Conservation (phyloP, 176 grass and related monocot species). For the Hordeum vulgare region DNA sequence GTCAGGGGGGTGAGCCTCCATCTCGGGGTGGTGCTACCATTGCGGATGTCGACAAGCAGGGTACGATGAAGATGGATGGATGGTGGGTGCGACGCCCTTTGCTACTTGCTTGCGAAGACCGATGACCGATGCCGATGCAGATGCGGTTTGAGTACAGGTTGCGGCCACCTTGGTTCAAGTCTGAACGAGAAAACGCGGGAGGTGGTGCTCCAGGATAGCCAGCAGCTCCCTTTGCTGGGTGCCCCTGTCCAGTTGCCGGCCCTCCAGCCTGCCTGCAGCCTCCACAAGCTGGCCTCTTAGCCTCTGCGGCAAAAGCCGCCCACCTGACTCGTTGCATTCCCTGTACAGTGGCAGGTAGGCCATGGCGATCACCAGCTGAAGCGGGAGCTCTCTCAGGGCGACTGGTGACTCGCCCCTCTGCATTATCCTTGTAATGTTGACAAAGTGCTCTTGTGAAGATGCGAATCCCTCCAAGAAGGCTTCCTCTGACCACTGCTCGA, state of each 20-base stretch:
- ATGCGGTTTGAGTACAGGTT: background rate
- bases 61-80: constrained; percentile 5
- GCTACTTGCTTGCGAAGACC: constrained; percentile 16
- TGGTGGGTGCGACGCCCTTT: constrained; percentile 18
- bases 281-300: constrained; percentile 92
- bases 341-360: constrained; percentile 83
- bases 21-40: constrained; percentile 21
- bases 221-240: constrained; percentile 63
- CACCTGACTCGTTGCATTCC: constrained; percentile 59
- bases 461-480: constrained; percentile 49
- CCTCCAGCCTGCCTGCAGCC: constrained; percentile 61
- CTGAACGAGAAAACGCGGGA: constrained; percentile 54
- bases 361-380: constrained; percentile 65
- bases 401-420: constrained; percentile 57
- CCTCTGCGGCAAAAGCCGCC: constrained; percentile 68
- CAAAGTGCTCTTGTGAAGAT: constrained; percentile 56
- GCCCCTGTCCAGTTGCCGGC: constrained; percentile 40
- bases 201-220: constrained; percentile 83
- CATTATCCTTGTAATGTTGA: constrained; percentile 75
- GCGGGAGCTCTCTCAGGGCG: constrained; percentile 53
- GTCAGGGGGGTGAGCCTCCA: background rate
- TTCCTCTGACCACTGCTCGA: constrained; percentile 77
- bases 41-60: constrained; percentile 17
- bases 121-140: background rate
- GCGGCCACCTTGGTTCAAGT: constrained; percentile 22